A percentile compares a stretch with the other conserved stretches of the same genome.
These are phyloP conservation scores for Stygiomarasmius scandens DNA, from an alignment of 1,284 basidiomycete genomes.

Conservation along the genomic window DNA sequence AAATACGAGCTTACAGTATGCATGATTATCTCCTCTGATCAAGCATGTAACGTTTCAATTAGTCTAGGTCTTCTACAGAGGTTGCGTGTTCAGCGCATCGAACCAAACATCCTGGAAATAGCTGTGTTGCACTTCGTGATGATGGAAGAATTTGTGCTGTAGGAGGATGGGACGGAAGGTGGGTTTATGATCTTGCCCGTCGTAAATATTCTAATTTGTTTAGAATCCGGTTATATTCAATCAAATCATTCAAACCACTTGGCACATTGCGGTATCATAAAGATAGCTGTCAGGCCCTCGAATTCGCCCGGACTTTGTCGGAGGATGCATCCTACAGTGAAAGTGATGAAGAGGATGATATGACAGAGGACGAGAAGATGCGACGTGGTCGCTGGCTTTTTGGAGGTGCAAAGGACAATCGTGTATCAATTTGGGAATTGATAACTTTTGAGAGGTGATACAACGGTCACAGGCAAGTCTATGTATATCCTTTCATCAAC, in stretches of 20 bases:
- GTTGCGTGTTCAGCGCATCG: slow-evolving; percentile 39
- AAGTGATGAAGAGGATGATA: slow-evolving; percentile 42
- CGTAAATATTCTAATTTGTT: neutral
- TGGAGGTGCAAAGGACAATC: slow-evolving; percentile 72
- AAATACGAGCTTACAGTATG: slow-evolving; percentile 65
- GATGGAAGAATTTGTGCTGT: slow-evolving; percentile 79
- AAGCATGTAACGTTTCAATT: neutral
- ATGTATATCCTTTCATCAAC: slow-evolving; percentile 59
- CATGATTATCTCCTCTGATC: slow-evolving; percentile 1
- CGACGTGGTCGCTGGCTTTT: slow-evolving; percentile 69
- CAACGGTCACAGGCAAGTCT: neutral
- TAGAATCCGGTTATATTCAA: slow-evolving; percentile 80
- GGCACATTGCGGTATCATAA: slow-evolving; percentile 84
- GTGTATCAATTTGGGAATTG: slow-evolving; percentile 79
- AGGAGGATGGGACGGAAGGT: slow-evolving; percentile 91
- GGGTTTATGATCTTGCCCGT: slow-evolving; percentile 27
- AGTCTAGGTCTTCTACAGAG: slow-evolving; percentile 19
- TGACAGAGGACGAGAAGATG: slow-evolving; percentile 51
- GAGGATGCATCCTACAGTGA: slow-evolving; percentile 10
- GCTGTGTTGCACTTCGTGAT: slow-evolving; percentile 70
- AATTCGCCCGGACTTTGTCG: slow-evolving; percentile 54
- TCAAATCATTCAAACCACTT: slow-evolving; percentile 74
- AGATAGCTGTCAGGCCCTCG: slow-evolving; percentile 67
- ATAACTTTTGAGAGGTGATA: slow-evolving; percentile 60
- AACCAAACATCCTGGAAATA: slow-evolving; percentile 83